phyloP scores from a whole-genome alignment of 768 basidiomycete genomes.

The Boletales sp. region DNA sequence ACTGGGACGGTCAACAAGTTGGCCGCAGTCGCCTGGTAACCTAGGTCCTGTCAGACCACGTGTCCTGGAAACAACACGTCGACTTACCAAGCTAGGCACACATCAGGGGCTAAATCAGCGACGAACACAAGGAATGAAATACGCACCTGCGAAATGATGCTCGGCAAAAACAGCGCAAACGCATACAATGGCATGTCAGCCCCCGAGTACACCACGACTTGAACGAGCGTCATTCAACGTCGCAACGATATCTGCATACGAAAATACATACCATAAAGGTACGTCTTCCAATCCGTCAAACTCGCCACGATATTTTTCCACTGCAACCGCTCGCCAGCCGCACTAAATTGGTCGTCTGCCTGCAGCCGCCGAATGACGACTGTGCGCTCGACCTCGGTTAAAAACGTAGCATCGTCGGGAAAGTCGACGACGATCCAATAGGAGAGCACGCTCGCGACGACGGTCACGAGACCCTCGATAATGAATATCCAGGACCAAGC shows the following conservation, averaged over 20 bases:
- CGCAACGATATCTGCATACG: too few relatives aligned
- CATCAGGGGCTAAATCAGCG: not conserved
- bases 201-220: constrained; percentile 57
- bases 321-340: constrained; percentile 60
- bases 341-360: constrained; percentile 65
- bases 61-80: not conserved
- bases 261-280: constrained; percentile 33
- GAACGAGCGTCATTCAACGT: not conserved
- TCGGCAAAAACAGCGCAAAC: constrained; percentile 74
- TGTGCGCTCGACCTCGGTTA: constrained; percentile 66
- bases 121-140: not conserved
- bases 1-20: constrained; percentile 79
- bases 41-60: constrained; percentile 27
- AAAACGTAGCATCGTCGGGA: constrained; percentile 76
- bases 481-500: constrained; percentile 77
- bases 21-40: constrained; percentile 65
- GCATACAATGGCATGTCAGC: constrained; percentile 69
- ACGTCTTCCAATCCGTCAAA: constrained; percentile 72
- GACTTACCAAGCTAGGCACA: constrained; percentile 37
- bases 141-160: constrained; percentile 67
- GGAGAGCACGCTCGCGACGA: constrained; percentile 60
- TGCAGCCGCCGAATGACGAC: constrained; percentile 65
- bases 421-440: constrained; percentile 84
- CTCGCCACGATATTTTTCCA: constrained; percentile 58
- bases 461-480: constrained; percentile 63